Percentiles rank a stretch among this genome's conserved stretches.
Evolutionary conservation across 1,284 basidiomycete genomes (phyloP).

Genomic region (Malassezia dermatis): DNA sequence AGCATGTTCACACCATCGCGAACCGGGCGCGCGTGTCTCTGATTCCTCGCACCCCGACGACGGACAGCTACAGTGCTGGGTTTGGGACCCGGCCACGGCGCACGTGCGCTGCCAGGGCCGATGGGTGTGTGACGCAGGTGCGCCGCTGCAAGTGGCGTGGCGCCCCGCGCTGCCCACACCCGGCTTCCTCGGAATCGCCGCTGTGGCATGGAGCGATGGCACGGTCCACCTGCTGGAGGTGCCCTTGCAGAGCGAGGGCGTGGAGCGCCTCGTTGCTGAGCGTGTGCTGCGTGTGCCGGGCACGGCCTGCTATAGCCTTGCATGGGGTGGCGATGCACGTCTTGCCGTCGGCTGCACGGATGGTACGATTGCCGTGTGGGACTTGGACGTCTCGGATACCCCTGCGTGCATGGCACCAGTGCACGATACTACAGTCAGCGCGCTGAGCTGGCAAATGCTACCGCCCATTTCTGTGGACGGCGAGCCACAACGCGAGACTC

Average conservation of each 20-base stretch:
- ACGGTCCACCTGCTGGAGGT: constrained; percentile 3
- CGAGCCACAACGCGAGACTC: background rate
- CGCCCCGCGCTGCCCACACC: background rate
- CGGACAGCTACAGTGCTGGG: constrained; percentile 9
- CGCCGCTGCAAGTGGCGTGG: constrained; percentile 7
- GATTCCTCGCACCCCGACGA: background rate
- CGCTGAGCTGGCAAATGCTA: constrained; percentile 11
- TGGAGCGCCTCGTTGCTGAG: background rate
- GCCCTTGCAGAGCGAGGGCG: background rate
- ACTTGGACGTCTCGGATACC: background rate
- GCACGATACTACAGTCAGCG: constrained; percentile 14
- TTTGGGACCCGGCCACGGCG: background rate
- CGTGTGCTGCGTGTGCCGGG: background rate
- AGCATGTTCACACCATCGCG: background rate
- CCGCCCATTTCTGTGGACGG: constrained; percentile 3
- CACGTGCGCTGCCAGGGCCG: background rate
- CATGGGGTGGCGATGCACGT: constrained; percentile 5
- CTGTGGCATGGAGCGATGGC: constrained; percentile 4
- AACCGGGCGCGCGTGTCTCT: background rate
- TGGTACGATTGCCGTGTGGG: constrained; percentile 5
- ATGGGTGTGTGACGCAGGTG: background rate
- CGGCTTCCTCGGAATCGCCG: background rate
- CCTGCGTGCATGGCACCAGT: background rate
- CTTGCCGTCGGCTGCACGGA: constrained; percentile 4
- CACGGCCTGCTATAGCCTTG: constrained; percentile 1